These are phyloP conservation scores for Hanseniaspora occidentalis DNA, from an alignment of 805 yeast genomes.

Conservation along the genomic window DNA sequence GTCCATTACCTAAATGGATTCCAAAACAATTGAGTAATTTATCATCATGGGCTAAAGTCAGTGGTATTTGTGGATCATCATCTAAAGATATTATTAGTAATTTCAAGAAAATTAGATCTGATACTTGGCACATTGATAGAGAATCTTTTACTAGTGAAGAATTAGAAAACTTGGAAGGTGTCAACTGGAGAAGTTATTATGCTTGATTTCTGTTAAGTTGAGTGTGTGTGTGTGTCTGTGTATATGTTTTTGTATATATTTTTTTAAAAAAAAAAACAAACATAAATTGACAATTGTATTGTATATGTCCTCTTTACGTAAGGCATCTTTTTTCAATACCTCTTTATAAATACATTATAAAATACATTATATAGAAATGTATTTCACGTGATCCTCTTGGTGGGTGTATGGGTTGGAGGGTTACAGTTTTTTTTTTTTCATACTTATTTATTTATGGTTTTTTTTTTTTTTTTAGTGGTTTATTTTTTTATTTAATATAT, in stretches of 20 bases:
- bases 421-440: too few relatives aligned
- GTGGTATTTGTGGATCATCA: constrained; percentile 70
- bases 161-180: constrained; percentile 87
- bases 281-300: neutral
- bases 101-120: constrained; percentile 86
- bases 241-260: neutral
- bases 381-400: too few relatives aligned
- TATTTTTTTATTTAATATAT: too few relatives aligned
- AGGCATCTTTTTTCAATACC: neutral
- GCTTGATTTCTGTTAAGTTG: constrained; percentile 29
- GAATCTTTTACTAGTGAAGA: constrained; percentile 63
- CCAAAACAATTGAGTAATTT: constrained; percentile 59
- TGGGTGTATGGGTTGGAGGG: too few relatives aligned
- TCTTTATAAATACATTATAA: too few relatives aligned
- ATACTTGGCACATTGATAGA: constrained; percentile 90
- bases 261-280: neutral
- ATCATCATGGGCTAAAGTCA: constrained; percentile 60
- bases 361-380: too few relatives aligned
- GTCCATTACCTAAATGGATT: constrained; percentile 89
- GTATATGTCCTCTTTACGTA: neutral
- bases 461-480: neutral
- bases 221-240: neutral
- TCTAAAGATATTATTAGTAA: constrained; percentile 72
- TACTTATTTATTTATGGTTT: too few relatives aligned
- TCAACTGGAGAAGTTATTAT: constrained; percentile 82